Conservation (phyloP, 305 asterid species). For the Solanum hybrid region DNA sequence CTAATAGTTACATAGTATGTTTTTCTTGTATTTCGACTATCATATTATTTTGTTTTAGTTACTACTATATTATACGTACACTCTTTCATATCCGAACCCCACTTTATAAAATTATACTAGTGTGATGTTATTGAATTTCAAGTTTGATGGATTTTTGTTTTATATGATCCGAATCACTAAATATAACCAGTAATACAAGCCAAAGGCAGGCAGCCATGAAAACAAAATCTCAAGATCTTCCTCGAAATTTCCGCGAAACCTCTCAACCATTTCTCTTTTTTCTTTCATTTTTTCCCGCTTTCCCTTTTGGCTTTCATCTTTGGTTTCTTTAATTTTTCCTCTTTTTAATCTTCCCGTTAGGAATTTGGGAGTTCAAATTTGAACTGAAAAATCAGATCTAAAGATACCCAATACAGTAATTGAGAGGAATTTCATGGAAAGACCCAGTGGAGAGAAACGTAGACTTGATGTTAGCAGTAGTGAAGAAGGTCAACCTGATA, state of each 20-base stretch:
- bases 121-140: background rate
- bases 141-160: background rate
- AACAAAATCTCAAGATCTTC: conserved; percentile 11
- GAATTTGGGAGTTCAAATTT: conserved; percentile 14
- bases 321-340: conserved; percentile 4
- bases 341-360: conserved; percentile 18
- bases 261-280: conserved; percentile 29
- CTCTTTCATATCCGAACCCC: background rate
- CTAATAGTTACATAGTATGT: background rate
- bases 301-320: conserved; percentile 20
- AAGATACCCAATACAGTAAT: conserved; percentile 9
- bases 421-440: conserved; percentile 26
- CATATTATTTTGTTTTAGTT: background rate
- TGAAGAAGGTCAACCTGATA: conserved; percentile 72
- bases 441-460: conserved; percentile 57
- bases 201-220: background rate
- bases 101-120: background rate
- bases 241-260: conserved; percentile 34
- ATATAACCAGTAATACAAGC: background rate
- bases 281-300: conserved; percentile 72
- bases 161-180: background rate
- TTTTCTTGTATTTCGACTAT: background rate
- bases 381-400: conserved; percentile 34
- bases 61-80: no score
- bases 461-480: conserved; percentile 43